Conservation (phyloP, 257 asterid species). For the Salvia miltiorrhiza region DNA sequence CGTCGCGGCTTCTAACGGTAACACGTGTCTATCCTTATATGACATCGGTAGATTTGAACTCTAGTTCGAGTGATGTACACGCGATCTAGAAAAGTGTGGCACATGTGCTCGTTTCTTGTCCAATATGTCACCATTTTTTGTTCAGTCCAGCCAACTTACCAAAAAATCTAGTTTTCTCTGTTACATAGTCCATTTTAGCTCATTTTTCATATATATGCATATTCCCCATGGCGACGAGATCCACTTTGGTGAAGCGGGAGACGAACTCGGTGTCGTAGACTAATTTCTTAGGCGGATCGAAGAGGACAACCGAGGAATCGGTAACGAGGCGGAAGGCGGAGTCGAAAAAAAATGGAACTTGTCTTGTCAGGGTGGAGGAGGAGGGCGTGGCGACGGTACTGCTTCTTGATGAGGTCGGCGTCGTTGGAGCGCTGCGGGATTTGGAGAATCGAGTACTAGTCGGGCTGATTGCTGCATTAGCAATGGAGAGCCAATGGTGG, state of each 20-base stretch:
- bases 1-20: too few species aligned
- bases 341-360: constrained; percentile 70
- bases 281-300: constrained; percentile 60
- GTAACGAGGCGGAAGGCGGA: constrained; percentile 86
- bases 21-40: too few species aligned
- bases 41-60: too few species aligned
- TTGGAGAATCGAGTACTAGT: constrained; percentile 78
- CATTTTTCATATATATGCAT: too few species aligned
- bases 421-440: constrained; percentile 59
- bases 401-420: constrained; percentile 59
- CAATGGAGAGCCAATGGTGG: too few species aligned
- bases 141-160: too few species aligned
- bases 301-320: constrained; percentile 79
- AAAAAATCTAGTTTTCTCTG: too few species aligned
- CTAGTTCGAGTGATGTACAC: too few species aligned
- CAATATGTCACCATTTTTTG: too few species aligned
- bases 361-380: constrained; percentile 94
- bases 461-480: constrained; percentile 61
- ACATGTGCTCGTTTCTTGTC: too few species aligned
- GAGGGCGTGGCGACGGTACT: constrained; percentile 87
- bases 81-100: too few species aligned
- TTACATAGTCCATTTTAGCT: too few species aligned
- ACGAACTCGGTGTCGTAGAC: constrained; percentile 48
- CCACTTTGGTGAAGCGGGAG: constrained; percentile 47
- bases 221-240: constrained; percentile 42